Base-by-base conservation (phyloP, 1,284 basidiomycete genomes). In the Inonotus hispidus region DNA sequence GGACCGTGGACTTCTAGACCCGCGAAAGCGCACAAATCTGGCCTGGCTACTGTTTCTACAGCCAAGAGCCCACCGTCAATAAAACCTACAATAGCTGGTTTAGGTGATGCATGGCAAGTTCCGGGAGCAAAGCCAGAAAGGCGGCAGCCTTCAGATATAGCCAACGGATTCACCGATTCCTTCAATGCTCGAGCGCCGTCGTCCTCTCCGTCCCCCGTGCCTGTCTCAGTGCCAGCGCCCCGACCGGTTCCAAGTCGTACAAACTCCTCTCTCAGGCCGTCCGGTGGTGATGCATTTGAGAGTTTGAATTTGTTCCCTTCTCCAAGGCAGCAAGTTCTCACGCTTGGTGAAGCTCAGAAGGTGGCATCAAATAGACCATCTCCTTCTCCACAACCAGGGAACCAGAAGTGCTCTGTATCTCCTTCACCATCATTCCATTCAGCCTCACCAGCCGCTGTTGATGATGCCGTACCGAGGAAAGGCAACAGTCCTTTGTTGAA, bases 231-330 rank as follows among this genome's bases (percentile, higher is more conserved):
- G 14, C 38, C 53, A 6, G 62, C 38, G 7, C 39, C 59, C 13
- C 54, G 57, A 23, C 62, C 58, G 13, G 35, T 41, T 2, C 29
- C 50, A 19, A 32, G 21, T 37, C 50, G 43, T 21, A 11, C 53
- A 54, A 60, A 50, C 61, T 65, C 56, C 56, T 62, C 58, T 54
- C 65, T 43, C 62, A 66, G 45, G 45, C 58, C 60, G 58, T 75
- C 77, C 27, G 85, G 80, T 64, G 85, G 80, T 64, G 89, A 92
- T 70, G 90, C 90, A 2, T 92, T 92, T 66, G 87, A 88, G 52
- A 89, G 87, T 11, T 74, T 92, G 39, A 88, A 85, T 5, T 68
- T 89, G 16, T 71, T 74, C 59, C 65, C 73, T 23, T 71, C 79
- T 7, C 68, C 75, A 47, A 75, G 74, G 21, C 76, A 75, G 54